phyloP scores from a whole-genome alignment of 345 rosid genomes.

The Melastoma malabathricum region DNA sequence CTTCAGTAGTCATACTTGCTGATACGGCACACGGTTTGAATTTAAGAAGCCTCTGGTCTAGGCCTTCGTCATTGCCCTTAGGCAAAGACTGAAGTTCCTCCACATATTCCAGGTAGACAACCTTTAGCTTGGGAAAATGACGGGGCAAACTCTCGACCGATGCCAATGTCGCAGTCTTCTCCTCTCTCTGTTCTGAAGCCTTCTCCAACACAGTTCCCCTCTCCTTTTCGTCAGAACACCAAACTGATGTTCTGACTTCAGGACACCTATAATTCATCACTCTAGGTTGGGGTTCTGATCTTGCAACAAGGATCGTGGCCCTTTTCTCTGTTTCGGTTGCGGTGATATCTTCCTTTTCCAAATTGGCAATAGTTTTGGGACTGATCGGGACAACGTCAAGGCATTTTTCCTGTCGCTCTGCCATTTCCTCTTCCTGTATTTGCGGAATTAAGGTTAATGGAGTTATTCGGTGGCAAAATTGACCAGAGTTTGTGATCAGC shows the following conservation, averaged over 20 bases:
- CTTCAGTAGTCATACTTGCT: not conserved
- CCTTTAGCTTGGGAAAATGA: constrained; percentile 14
- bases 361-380: too few relatives aligned
- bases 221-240: constrained; percentile 8
- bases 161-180: constrained; percentile 14
- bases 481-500: too few relatives aligned
- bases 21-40: constrained; percentile 22
- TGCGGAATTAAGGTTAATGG: too few relatives aligned
- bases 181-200: constrained; percentile 4
- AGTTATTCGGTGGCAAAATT: too few relatives aligned
- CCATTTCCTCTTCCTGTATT: too few relatives aligned
- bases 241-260: not conserved
- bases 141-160: constrained; percentile 28
- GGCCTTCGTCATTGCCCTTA: constrained; percentile 13
- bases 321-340: too few relatives aligned
- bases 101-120: constrained; percentile 39
- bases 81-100: constrained; percentile 33
- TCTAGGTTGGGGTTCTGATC: too few relatives aligned
- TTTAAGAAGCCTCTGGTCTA: constrained; percentile 46
- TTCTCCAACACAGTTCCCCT: not conserved
- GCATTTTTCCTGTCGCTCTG: too few relatives aligned
- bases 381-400: too few relatives aligned
- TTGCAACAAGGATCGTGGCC: too few relatives aligned
- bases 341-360: too few relatives aligned
- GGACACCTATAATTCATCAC: too few relatives aligned